Conservation (phyloP, 495 filamentous ascomycete species). For the Hypomontagnella submonticulosa region DNA sequence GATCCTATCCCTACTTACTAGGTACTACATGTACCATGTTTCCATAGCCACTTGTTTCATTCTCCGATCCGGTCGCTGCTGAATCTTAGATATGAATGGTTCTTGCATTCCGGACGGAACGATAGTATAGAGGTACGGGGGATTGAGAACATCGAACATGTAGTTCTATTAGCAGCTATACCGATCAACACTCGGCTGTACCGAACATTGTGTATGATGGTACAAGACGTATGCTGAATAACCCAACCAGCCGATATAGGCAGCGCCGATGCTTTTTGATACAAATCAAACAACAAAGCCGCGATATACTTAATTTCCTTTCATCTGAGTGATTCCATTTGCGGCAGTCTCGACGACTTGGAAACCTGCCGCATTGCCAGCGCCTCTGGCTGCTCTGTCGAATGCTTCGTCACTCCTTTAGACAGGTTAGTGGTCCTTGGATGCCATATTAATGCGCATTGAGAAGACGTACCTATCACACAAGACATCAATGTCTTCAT, state of each 20-base stretch:
- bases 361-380: constrained; percentile 71
- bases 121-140: background rate
- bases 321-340: constrained; percentile 55
- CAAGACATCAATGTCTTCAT: constrained; percentile 80
- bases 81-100: too few relatives aligned
- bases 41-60: too few relatives aligned
- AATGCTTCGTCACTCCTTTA: constrained; percentile 84
- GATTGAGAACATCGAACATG: background rate
- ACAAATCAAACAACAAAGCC: background rate
- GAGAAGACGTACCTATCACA: constrained; percentile 65
- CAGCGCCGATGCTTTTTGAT: constrained; percentile 22
- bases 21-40: too few relatives aligned
- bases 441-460: background rate
- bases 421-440: constrained; percentile 10
- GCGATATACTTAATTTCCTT: constrained; percentile 20
- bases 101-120: too few relatives aligned
- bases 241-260: constrained; percentile 6
- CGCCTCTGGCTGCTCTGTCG: constrained; percentile 76
- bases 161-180: constrained; percentile 8
- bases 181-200: background rate
- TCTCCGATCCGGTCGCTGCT: too few relatives aligned
- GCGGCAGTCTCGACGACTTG: constrained; percentile 73
- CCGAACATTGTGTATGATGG: background rate
- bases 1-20: too few relatives aligned
- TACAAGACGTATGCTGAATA: background rate